Percentiles rank a stretch among this genome's conserved stretches.
Conservation (phyloP, 768 basidiomycete genomes). For the Strobilomyces confusus region DNA sequence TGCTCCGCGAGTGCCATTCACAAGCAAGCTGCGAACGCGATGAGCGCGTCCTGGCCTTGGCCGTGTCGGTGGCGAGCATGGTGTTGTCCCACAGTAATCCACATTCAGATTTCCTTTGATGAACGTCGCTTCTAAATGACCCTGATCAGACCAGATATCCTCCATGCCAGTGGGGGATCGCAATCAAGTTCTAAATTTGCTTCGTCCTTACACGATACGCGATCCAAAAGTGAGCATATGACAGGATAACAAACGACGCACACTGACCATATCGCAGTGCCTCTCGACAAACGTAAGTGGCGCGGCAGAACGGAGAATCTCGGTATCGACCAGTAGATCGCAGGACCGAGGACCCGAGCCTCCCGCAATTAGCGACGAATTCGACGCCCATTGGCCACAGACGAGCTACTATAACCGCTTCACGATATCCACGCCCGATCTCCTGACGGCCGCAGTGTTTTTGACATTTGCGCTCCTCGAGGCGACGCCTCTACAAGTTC, state of each 20-base stretch:
- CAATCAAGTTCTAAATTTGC: constrained; percentile 37
- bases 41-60: constrained; percentile 22
- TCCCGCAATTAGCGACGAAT: constrained; percentile 8
- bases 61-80: constrained; percentile 32
- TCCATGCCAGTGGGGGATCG: constrained; percentile 36
- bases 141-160: constrained; percentile 37
- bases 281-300: constrained; percentile 26
- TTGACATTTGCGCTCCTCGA: constrained; percentile 53
- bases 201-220: constrained; percentile 39
- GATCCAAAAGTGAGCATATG: constrained; percentile 27
- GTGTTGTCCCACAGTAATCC: constrained; percentile 36
- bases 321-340: constrained; percentile 21
- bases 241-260: constrained; percentile 2
- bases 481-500: constrained; percentile 38
- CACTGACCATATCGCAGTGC: constrained; percentile 24
- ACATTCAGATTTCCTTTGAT: constrained; percentile 22
- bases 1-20: constrained; percentile 19
- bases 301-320: constrained; percentile 12
- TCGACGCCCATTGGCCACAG: constrained; percentile 7
- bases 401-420: constrained; percentile 21
- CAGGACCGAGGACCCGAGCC: constrained; percentile 18
- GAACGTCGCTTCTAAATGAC: constrained; percentile 23
- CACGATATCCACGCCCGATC: constrained; percentile 32
- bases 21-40: constrained; percentile 4
- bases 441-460: constrained; percentile 45